A percentile compares a stretch with the other conserved stretches of the same genome.
Evolutionary conservation across 441 rosid species (phyloP).

Genomic region (Pelargonium hybrid): DNA sequence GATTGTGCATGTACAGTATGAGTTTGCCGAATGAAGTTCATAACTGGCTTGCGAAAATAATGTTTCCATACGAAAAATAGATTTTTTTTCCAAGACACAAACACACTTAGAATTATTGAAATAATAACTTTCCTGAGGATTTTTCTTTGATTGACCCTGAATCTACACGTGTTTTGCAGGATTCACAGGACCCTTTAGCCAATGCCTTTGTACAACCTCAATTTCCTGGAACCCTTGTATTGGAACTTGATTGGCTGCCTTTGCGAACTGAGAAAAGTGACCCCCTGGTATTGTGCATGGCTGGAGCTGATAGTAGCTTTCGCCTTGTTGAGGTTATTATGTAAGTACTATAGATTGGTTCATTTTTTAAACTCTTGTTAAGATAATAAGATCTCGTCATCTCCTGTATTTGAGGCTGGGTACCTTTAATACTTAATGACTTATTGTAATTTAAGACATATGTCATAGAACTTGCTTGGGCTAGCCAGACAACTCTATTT

Average conservation of each 20-base stretch:
- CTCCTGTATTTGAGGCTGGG: not conserved
- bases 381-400: not conserved
- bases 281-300: slow-evolving; percentile 80
- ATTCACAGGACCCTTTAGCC: slow-evolving; percentile 86
- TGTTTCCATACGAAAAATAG: no score
- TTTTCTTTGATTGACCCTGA: slow-evolving; percentile 15
- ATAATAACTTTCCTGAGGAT: not conserved
- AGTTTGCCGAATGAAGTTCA: no score
- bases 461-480: not conserved
- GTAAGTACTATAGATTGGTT: slow-evolving; percentile 36
- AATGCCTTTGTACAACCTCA: slow-evolving; percentile 93
- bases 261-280: slow-evolving; percentile 64
- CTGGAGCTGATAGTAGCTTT: slow-evolving; percentile 96
- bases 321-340: slow-evolving; percentile 74
- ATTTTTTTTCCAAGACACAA: not conserved
- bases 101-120: not conserved
- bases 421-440: not conserved
- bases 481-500: no score
- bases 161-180: slow-evolving; percentile 38
- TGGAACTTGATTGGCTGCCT: slow-evolving; percentile 97
- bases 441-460: no score
- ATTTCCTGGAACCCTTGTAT: slow-evolving; percentile 87
- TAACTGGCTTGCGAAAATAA: no score
- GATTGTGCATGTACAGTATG: no score
- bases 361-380: not conserved